Evolutionary conservation across 2,329 filamentous ascomycete species (phyloP).

Genomic region (Fusarium nurragi): DNA sequence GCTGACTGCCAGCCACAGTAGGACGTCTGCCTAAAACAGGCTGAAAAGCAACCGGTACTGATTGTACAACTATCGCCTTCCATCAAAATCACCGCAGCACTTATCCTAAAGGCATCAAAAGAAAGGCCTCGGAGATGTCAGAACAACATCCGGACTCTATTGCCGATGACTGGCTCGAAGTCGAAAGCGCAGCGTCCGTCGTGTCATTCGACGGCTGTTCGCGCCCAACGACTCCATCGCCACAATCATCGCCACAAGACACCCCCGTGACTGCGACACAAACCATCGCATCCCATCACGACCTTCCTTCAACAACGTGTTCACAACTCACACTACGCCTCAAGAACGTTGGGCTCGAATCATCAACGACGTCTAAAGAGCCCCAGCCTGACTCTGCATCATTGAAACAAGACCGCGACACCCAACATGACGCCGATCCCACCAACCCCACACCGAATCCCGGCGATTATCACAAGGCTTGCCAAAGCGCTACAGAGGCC

Average conservation of each 20-base stretch:
- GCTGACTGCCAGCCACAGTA: background rate
- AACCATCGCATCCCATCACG: background rate
- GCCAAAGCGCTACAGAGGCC: background rate
- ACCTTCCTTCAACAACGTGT: background rate
- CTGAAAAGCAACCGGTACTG: background rate
- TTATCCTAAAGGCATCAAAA: background rate
- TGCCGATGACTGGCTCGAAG: constrained; percentile 38
- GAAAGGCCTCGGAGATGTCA: constrained; percentile 8
- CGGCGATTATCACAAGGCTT: constrained; percentile 15
- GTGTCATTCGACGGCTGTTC: constrained; percentile 25
- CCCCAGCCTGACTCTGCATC: background rate
- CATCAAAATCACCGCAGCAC: background rate
- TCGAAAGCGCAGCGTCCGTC: constrained; percentile 32
- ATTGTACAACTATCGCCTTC: accelerated
- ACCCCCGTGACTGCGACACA: background rate
- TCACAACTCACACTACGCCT: background rate
- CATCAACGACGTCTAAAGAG: background rate
- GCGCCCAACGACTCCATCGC: constrained; percentile 1
- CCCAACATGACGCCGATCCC: background rate
- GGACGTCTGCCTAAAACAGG: constrained; percentile 24
- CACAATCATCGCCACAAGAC: background rate
- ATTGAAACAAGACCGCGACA: background rate
- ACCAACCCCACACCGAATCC: background rate
- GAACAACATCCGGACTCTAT: constrained; percentile 10
- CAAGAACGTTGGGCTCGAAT: background rate